These are phyloP conservation scores for Fusarium transvaalense DNA, from an alignment of 2,329 filamentous ascomycete species.

Conservation along the genomic window DNA sequence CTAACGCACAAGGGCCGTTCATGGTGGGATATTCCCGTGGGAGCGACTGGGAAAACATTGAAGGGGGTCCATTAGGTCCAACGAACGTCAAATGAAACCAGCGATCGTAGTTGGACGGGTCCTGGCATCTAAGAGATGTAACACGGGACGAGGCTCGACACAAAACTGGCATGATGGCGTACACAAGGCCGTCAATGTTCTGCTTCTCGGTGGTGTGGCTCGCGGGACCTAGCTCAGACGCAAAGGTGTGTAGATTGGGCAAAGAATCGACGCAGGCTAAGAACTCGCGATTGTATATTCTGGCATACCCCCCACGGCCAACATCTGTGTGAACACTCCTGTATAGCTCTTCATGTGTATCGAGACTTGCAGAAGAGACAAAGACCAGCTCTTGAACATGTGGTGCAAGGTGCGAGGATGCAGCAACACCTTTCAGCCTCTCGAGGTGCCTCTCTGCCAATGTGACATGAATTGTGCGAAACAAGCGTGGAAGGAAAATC, in stretches of 20 bases:
- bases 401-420: neutral
- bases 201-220: neutral
- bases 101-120: neutral
- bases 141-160: neutral
- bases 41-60: too few relatives aligned
- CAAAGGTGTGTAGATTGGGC: too few relatives aligned
- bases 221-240: too few relatives aligned
- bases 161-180: neutral
- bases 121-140: neutral
- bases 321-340: neutral
- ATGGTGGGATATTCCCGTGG: neutral
- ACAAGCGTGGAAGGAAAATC: neutral
- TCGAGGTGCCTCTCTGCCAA: neutral
- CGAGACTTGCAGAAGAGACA: too few relatives aligned
- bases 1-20: too few relatives aligned
- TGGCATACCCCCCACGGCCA: neutral
- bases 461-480: neutral
- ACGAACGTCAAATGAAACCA: too few relatives aligned
- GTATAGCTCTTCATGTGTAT: neutral
- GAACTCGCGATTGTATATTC: neutral
- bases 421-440: neutral
- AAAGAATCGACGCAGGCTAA: too few relatives aligned
- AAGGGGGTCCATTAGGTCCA: too few relatives aligned
- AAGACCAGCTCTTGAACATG: slow-evolving; percentile 12
- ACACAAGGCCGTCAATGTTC: neutral